These are phyloP conservation scores for Pleurozium schreberi DNA, from an alignment of 225 moss, liverwort and hornwort genomes.

Conservation along the genomic window DNA sequence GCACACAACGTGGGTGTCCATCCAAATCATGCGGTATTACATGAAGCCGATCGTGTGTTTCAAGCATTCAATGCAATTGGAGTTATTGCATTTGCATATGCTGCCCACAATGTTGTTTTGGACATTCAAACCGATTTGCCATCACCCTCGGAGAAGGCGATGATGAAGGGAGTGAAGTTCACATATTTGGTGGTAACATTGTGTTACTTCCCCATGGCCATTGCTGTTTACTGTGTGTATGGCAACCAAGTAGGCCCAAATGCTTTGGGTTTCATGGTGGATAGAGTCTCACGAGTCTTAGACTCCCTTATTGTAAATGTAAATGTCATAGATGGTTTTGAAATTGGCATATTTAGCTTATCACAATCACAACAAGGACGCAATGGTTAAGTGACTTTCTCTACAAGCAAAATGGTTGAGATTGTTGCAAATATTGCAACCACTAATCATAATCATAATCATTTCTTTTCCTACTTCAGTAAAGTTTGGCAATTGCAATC, in stretches of 20 bases:
- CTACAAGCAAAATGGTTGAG: background rate
- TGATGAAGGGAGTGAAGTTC: background rate
- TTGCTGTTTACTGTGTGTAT: background rate
- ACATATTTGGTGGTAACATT: background rate
- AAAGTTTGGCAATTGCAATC: background rate
- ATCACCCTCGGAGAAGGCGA: background rate
- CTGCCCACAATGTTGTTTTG: slow-evolving; percentile 11
- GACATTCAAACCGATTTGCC: slow-evolving; percentile 3
- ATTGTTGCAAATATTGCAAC: background rate
- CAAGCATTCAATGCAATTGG: background rate
- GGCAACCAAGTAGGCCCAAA: background rate
- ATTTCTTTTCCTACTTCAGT: rapidly evolving
- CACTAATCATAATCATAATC: too few species aligned
- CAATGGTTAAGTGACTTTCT: background rate
- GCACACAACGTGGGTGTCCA: rapidly evolving
- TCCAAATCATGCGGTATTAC: rapidly evolving
- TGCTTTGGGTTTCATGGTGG: background rate
- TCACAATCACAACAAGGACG: too few species aligned
- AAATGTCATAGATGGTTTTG: too few species aligned
- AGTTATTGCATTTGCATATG: background rate
- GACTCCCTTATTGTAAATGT: too few species aligned
- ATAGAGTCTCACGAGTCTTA: background rate
- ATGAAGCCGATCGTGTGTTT: rapidly evolving
- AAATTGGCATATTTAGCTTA: too few species aligned
- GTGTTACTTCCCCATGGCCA: slow-evolving; percentile 3